Base-by-base conservation (phyloP, 2,329 filamentous ascomycete genomes). In the Fonsecaea pedrosoi region DNA sequence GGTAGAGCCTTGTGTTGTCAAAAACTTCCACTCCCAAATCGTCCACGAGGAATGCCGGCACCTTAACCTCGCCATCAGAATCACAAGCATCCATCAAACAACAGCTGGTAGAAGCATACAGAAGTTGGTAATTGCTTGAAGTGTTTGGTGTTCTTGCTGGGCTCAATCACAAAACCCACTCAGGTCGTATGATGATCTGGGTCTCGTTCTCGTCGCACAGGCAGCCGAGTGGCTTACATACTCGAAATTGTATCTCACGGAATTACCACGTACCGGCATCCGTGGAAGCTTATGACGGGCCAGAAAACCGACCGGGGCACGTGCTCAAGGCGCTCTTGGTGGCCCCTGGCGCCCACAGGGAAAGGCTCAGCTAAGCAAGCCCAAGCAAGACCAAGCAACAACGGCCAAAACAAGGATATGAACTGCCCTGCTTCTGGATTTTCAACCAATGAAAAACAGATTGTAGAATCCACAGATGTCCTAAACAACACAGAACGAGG, bases 151-250 rank as follows among this genome's bases (percentile, higher is more conserved):
- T n/a, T 45, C 15, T 45, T 45, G 15, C 40, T 6, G 53, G 53
- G 21, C 12, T 54, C 53, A 7, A 15, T 10, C 21, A 32, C 15
- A 13, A 25, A n/a, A 32, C 25, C 53, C 53, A 54, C 53, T 54
- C 15, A 54, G 53, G 10, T 54, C 32, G 53, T 32, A 54, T 35
- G 53, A 35, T 32, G 53, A 13, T 21, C 21, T 32, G 53, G 53
- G 25, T 18, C 53, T 54, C 25, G 25, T 54, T 54, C 53, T 54
- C 3, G 53, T 54, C 32, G 53, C 53, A 54, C 53, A 54, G 40
- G n/a, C 38, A 45, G 15, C 15, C 35, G 12, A 38, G 40, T 13
- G 18, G 7, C 15, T 45, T 4, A n/a, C 40, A 18, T 45, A 45
- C 40, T 45, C 40, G 40, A 45, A 45, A 45, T 45, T n/a, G 40